phyloP scores from a whole-genome alignment of 805 yeast species.

The Wickerhamomyces subpelliculosus region DNA sequence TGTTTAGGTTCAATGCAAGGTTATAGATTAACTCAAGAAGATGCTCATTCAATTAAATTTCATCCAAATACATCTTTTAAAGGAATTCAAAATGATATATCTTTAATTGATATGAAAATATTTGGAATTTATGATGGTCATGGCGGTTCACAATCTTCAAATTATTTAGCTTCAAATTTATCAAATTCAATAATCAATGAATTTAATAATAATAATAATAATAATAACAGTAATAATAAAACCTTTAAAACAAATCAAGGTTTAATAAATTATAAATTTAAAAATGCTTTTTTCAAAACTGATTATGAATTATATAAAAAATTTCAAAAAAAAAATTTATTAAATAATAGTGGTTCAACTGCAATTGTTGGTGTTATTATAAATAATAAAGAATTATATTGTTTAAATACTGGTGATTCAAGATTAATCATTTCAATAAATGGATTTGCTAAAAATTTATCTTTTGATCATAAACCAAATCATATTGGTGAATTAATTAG shows the following conservation, averaged over 20 bases:
- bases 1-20: constrained; percentile 76
- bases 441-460: constrained; percentile 52
- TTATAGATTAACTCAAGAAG: constrained; percentile 68
- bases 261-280: constrained; percentile 28
- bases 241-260: constrained; percentile 27
- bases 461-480: constrained; percentile 87
- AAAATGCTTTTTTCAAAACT: constrained; percentile 36
- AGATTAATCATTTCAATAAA: constrained; percentile 46
- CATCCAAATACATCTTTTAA: constrained; percentile 27
- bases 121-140: constrained; percentile 82
- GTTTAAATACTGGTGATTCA: constrained; percentile 75
- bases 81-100: constrained; percentile 13
- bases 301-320: constrained; percentile 37
- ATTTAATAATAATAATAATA: constrained; percentile 4
- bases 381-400: constrained; percentile 38
- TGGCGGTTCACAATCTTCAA: constrained; percentile 63
- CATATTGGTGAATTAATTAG: constrained; percentile 91
- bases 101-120: constrained; percentile 27
- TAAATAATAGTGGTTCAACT: constrained; percentile 43
- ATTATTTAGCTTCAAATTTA: constrained; percentile 35
- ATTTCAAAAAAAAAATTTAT: constrained; percentile 15
- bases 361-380: constrained; percentile 40
- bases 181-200: constrained; percentile 15
- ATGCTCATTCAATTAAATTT: constrained; percentile 54
- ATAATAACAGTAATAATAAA: constrained; percentile 7